Evolutionary conservation across 2,329 filamentous ascomycete genomes (phyloP).

Genomic region (Fulvia fulva): DNA sequence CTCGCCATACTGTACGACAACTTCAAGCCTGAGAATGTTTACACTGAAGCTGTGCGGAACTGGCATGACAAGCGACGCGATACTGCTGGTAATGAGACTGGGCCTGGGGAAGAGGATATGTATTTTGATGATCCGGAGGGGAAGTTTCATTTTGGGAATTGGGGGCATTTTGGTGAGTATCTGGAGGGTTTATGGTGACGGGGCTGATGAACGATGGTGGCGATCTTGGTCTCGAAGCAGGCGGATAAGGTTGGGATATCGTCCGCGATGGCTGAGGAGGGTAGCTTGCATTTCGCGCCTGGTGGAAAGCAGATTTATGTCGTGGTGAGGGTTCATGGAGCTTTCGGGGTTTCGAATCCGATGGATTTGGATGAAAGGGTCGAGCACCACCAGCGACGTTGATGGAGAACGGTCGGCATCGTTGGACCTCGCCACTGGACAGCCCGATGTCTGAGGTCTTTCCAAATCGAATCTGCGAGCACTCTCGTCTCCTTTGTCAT

Average conservation of each 20-base stretch:
- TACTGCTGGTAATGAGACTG: neutral
- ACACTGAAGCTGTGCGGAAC: neutral
- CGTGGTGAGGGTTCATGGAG: neutral
- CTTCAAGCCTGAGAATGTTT: neutral
- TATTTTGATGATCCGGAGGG: neutral
- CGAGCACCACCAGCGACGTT: too few species aligned
- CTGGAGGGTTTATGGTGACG: neutral
- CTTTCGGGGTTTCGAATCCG: too few species aligned
- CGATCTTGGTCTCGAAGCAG: neutral
- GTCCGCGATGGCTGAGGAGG: neutral
- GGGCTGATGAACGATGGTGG: neutral
- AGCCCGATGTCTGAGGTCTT: too few species aligned
- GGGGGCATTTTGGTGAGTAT: neutral
- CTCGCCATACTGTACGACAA: constrained; percentile 5
- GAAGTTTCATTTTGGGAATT: neutral
- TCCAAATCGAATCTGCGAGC: too few species aligned
- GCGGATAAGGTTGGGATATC: neutral
- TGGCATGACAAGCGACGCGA: neutral
- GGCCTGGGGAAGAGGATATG: neutral
- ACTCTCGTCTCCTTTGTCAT: too few species aligned
- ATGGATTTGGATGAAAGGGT: neutral
- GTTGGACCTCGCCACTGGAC: too few species aligned
- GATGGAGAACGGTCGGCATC: too few species aligned
- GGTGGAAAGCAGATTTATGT: neutral
- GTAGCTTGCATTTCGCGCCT: neutral